A percentile compares a stretch with the other conserved stretches of the same genome.
Conservation (phyloP, 768 basidiomycete species). For the Mycena alexandri region DNA sequence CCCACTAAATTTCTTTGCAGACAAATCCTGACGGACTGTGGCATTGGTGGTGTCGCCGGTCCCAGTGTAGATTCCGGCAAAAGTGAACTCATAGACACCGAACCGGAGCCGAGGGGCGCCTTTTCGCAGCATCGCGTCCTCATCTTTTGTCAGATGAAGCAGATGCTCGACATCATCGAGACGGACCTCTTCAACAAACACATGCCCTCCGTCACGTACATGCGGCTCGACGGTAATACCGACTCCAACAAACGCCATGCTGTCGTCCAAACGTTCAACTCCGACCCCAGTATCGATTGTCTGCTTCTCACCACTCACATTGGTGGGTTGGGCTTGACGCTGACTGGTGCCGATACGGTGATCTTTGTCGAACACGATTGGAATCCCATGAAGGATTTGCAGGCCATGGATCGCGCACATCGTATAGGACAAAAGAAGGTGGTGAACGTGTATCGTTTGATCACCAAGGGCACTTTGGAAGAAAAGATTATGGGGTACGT, state of each 20-base stretch:
- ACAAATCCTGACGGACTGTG: conserved; percentile 94
- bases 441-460: conserved; percentile 97
- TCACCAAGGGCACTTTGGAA: conserved; percentile 96
- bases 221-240: conserved; percentile 95
- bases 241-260: conserved; percentile 96
- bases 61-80: conserved; percentile 68
- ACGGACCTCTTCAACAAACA: conserved; percentile 89
- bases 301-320: conserved; percentile 96
- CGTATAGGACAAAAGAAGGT: conserved; percentile 99
- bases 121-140: conserved; percentile 98
- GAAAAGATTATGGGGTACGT: conserved; percentile 99
- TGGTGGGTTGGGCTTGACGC: conserved; percentile 93
- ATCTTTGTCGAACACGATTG: conserved; percentile 99
- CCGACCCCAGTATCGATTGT: conserved; percentile 97
- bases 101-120: conserved; percentile 64
- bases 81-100: conserved; percentile 74
- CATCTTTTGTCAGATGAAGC: conserved; percentile 99
- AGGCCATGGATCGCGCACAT: conserved; percentile 99
- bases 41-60: conserved; percentile 76
- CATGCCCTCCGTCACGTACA: conserved; percentile 98
- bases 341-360: conserved; percentile 98
- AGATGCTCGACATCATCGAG: conserved; percentile 99
- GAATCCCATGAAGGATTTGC: conserved; percentile 99
- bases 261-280: conserved; percentile 97
- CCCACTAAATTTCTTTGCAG: conserved; percentile 54